These are phyloP conservation scores for Incumbomyces delicatus DNA, from an alignment of 2,329 filamentous ascomycete species.

Conservation along the genomic window DNA sequence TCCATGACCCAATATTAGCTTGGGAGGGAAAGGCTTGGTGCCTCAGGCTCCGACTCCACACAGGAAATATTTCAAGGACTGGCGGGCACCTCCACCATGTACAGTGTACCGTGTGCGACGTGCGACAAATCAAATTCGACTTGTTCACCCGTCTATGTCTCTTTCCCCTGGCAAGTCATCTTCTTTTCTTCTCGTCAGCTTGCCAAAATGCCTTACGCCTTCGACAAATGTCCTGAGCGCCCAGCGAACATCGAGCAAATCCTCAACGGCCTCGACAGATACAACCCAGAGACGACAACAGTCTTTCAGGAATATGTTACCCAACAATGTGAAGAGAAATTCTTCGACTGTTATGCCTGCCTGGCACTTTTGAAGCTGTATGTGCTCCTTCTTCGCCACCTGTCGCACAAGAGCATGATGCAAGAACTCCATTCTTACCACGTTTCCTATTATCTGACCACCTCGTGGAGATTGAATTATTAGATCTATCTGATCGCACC, in stretches of 20 bases:
- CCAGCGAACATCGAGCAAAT: slow-evolving; percentile 87
- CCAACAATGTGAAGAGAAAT: slow-evolving; percentile 90
- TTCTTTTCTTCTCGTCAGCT: background rate
- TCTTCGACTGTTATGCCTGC: slow-evolving; percentile 94
- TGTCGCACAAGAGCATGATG: slow-evolving; percentile 51
- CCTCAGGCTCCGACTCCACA: background rate
- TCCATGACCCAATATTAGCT: background rate
- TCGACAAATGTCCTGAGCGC: slow-evolving; percentile 84
- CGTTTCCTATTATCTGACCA: slow-evolving; percentile 98
- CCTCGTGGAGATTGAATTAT: slow-evolving; percentile 57
- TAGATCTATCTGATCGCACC: slow-evolving; percentile 62
- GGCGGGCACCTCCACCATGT: background rate
- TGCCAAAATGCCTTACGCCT: slow-evolving; percentile 33
- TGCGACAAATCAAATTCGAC: no score
- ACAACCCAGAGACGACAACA: slow-evolving; percentile 93
- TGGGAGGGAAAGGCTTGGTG: background rate
- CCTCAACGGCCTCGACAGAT: slow-evolving; percentile 93
- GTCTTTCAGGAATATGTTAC: slow-evolving; percentile 90
- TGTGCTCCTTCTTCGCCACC: slow-evolving; percentile 25
- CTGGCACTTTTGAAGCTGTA: slow-evolving; percentile 93
- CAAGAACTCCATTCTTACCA: slow-evolving; percentile 52
- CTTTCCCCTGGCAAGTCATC: background rate
- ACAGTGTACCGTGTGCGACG: no score
- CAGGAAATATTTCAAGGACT: background rate
- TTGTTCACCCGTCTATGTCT: no score